phyloP scores from a whole-genome alignment of 495 filamentous ascomycete genomes.

The Jackrogersella multiformis region DNA sequence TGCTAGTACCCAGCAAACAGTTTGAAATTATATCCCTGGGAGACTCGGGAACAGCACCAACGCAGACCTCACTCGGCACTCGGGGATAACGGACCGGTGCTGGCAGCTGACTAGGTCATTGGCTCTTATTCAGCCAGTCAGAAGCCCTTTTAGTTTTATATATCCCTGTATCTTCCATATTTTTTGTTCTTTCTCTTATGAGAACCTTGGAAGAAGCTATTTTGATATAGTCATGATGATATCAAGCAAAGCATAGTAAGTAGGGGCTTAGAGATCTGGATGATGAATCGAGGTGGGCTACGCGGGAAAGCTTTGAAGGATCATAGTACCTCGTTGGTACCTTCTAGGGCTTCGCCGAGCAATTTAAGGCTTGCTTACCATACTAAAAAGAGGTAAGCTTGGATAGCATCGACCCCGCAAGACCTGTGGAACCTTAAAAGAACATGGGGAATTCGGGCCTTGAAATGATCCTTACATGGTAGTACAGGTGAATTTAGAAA shows the following conservation, averaged over 20 bases:
- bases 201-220: not conserved
- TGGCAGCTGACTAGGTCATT: conserved; percentile 12
- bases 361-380: conserved; percentile 10
- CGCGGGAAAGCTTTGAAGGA: conserved; percentile 30
- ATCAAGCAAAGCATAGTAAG: not conserved
- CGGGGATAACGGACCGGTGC: conserved; percentile 13
- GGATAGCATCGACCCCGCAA: conserved; percentile 30
- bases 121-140: no score
- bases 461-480: conserved; percentile 27
- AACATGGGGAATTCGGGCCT: conserved; percentile 30
- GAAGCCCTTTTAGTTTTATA: not conserved
- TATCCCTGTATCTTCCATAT: conserved; percentile 1
- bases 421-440: conserved; percentile 24
- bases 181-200: not conserved
- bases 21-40: not conserved
- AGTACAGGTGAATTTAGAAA: conserved; percentile 13
- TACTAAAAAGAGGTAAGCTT: conserved; percentile 2
- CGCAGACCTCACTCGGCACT: conserved; percentile 13
- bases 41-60: conserved; percentile 6
- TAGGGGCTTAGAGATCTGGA: not conserved
- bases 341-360: not conserved
- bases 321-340: conserved; percentile 9
- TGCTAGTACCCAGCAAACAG: not conserved
- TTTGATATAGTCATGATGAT: not conserved
- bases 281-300: not conserved